A percentile compares a stretch with the other conserved stretches of the same genome.
phyloP scores from a whole-genome alignment of 495 filamentous ascomycete species.

The Physcia stellaris region DNA sequence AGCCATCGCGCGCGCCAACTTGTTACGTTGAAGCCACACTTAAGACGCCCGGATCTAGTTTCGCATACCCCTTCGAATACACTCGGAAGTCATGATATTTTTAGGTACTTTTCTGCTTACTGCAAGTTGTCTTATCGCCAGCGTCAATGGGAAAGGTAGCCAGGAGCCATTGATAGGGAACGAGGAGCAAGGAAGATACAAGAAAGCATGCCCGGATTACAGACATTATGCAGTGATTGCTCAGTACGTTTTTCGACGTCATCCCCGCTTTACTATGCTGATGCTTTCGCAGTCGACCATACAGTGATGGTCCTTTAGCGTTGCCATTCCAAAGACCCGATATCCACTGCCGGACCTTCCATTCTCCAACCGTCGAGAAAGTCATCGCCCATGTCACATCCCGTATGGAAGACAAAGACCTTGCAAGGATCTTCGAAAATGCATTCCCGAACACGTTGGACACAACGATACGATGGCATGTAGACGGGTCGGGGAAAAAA shows the following conservation, averaged over 20 bases:
- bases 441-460: conserved; percentile 94
- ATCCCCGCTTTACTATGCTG: not conserved
- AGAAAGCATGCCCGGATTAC: conserved; percentile 36
- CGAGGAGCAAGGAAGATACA: too few species aligned
- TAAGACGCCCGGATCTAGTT: too few species aligned
- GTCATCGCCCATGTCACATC: conserved; percentile 71
- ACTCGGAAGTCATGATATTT: too few species aligned
- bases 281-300: conserved; percentile 44
- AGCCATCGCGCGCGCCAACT: too few species aligned
- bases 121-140: too few species aligned
- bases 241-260: conserved; percentile 25
- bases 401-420: conserved; percentile 71
- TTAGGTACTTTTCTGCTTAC: too few species aligned
- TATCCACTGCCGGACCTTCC: conserved; percentile 73
- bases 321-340: conserved; percentile 86
- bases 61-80: too few species aligned
- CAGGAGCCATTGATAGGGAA: too few species aligned
- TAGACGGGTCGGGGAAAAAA: conserved; percentile 33
- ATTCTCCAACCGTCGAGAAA: conserved; percentile 70
- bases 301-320: conserved; percentile 61
- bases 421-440: conserved; percentile 90
- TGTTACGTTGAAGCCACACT: too few species aligned
- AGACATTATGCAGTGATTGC: conserved; percentile 28
- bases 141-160: too few species aligned
- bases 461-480: conserved; percentile 75